phyloP scores from a whole-genome alignment of 2,329 filamentous ascomycete genomes.

The Endocalyx cinctus region DNA sequence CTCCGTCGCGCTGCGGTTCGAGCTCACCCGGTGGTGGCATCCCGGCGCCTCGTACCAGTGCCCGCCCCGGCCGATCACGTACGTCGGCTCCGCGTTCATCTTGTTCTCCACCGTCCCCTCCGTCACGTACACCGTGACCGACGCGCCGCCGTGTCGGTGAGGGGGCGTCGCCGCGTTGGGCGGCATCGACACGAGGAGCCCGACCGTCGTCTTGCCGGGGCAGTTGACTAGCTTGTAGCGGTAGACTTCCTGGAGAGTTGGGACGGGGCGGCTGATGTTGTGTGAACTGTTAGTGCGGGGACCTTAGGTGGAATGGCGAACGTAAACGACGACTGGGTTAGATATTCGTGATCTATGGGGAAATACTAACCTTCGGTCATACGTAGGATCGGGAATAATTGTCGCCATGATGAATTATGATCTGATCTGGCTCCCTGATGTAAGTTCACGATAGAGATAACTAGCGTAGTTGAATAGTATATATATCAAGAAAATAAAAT shows the following conservation, averaged over 20 bases:
- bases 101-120: slow-evolving; percentile 37
- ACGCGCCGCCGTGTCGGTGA: slow-evolving; percentile 40
- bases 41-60: slow-evolving; percentile 40
- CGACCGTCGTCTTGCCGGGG: slow-evolving; percentile 7
- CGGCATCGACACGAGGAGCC: slow-evolving; percentile 6
- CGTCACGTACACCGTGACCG: slow-evolving; percentile 34
- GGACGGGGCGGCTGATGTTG: slow-evolving; percentile 5
- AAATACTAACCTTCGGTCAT: slow-evolving; percentile 5
- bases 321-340: too few species aligned
- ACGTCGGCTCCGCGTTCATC: slow-evolving; percentile 43
- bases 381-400: slow-evolving; percentile 29
- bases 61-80: slow-evolving; percentile 31
- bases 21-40: slow-evolving; percentile 43
- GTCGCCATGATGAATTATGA: too few species aligned
- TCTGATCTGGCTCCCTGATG: too few species aligned
- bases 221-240: slow-evolving; percentile 19
- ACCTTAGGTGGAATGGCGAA: too few species aligned
- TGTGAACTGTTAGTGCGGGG: not conserved
- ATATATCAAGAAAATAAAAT: too few species aligned
- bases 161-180: slow-evolving; percentile 35
- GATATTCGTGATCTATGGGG: not conserved
- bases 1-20: slow-evolving; percentile 37
- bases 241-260: slow-evolving; percentile 4
- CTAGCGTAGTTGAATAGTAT: too few species aligned
- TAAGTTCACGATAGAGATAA: too few species aligned